Conservation (phyloP, 306 rosid species). For the Medicago lupulina region DNA sequence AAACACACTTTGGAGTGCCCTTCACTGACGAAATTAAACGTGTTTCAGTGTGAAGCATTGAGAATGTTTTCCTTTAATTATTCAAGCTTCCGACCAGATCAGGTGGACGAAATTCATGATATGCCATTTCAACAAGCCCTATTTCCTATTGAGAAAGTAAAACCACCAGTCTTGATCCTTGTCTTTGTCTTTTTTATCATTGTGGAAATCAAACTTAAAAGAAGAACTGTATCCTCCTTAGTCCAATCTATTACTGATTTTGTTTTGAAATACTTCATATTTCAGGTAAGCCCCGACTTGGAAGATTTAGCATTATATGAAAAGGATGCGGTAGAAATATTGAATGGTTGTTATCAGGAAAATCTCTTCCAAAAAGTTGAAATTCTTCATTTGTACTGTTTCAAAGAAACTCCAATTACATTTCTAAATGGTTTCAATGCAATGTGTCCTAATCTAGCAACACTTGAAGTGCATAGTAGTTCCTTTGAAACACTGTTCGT, state of each 20-base stretch:
- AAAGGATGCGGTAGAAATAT: neutral
- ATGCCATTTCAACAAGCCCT: neutral
- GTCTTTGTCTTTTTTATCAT: neutral
- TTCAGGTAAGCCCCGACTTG: neutral
- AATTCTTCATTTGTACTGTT: neutral
- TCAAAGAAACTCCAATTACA: neutral
- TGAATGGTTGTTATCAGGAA: neutral
- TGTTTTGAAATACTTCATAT: too few species aligned
- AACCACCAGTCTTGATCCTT: too few species aligned
- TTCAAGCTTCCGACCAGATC: neutral
- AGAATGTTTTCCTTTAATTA: neutral
- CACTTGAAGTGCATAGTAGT: neutral
- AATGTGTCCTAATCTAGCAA: neutral
- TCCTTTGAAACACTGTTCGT: slow-evolving; percentile 18
- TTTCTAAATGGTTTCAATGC: neutral
- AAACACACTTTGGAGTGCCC: neutral
- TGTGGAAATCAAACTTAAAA: neutral
- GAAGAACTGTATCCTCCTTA: neutral
- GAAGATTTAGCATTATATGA: neutral
- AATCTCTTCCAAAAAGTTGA: neutral
- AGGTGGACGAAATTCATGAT: slow-evolving; percentile 1
- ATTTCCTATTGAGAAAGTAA: slow-evolving; percentile 8
- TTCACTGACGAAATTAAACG: neutral
- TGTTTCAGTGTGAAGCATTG: neutral
- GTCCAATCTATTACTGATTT: too few species aligned